A percentile compares a stretch with the other conserved stretches of the same genome.
Conservation (phyloP, 768 basidiomycete genomes). For the Amanita rubescens region DNA sequence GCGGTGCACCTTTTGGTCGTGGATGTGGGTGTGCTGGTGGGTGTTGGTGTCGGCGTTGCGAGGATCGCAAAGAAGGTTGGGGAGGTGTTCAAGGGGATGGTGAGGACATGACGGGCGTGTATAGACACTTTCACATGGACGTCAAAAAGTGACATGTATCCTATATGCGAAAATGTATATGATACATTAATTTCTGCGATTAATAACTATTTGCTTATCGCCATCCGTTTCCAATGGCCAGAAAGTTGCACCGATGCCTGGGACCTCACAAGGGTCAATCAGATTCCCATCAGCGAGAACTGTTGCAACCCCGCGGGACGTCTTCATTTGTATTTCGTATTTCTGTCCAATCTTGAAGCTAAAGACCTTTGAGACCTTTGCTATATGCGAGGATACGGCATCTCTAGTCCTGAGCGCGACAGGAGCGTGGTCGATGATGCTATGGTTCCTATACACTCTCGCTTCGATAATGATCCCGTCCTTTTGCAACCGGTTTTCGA, state of each 20-base stretch:
- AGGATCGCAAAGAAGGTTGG: slow-evolving; percentile 28
- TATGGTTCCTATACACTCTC: neutral
- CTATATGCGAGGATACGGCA: neutral
- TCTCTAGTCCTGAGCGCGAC: neutral
- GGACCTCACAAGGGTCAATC: neutral
- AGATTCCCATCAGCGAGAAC: neutral
- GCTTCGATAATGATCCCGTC: slow-evolving; percentile 1
- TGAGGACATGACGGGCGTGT: neutral
- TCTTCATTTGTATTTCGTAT: neutral
- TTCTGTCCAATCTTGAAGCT: neutral
- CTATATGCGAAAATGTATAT: no score
- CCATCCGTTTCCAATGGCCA: neutral
- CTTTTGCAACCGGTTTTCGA: neutral
- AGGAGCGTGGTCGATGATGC: neutral
- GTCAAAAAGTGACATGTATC: no score
- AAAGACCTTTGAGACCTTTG: neutral
- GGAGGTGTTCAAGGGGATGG: slow-evolving; percentile 15
- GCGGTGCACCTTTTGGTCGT: slow-evolving; percentile 59
- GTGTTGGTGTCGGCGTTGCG: slow-evolving; percentile 49
- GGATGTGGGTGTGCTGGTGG: slow-evolving; percentile 62
- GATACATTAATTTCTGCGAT: neutral
- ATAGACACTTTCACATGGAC: no score
- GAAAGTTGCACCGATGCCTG: neutral
- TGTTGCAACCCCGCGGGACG: neutral
- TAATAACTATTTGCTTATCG: neutral